Conservation (phyloP, 352 stramenopile species). For the Globisporangium alternatum region DNA sequence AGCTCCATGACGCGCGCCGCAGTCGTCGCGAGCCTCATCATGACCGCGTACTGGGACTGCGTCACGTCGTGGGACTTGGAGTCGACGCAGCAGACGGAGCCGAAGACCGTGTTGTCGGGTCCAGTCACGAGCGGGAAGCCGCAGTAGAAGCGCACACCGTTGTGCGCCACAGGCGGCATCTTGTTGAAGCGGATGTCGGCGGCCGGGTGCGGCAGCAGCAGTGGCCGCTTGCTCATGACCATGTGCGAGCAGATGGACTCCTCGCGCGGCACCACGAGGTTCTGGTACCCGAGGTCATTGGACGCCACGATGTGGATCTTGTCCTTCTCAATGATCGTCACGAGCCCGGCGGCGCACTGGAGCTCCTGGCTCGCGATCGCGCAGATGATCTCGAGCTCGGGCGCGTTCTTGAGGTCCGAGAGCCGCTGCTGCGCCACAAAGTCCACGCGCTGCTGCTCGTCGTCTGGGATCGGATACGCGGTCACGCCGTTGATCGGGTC, state of each 20-base stretch:
- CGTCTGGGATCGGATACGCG: slow-evolving; percentile 24
- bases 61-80: slow-evolving; percentile 33
- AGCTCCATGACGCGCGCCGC: slow-evolving; percentile 36
- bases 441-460: slow-evolving; percentile 34
- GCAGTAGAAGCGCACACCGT: slow-evolving; percentile 51
- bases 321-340: slow-evolving; percentile 46
- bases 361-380: slow-evolving; percentile 38
- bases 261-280: slow-evolving; percentile 31
- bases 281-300: slow-evolving; percentile 27
- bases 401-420: slow-evolving; percentile 30
- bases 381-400: slow-evolving; percentile 54
- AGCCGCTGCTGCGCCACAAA: slow-evolving; percentile 22
- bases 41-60: slow-evolving; percentile 40
- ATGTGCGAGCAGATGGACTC: slow-evolving; percentile 53
- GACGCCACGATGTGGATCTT: slow-evolving; percentile 37
- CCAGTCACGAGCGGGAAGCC: slow-evolving; percentile 37
- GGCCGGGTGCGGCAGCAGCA: slow-evolving; percentile 46
- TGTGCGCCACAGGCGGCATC: slow-evolving; percentile 26
- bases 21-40: slow-evolving; percentile 33
- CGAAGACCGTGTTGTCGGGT: slow-evolving; percentile 34
- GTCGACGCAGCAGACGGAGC: slow-evolving; percentile 47
- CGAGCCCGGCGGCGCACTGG: slow-evolving; percentile 32
- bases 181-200: slow-evolving; percentile 51
- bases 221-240: slow-evolving; percentile 46
- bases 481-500: slow-evolving; percentile 13